A percentile compares a stretch with the other conserved stretches of the same genome.
Evolutionary conservation across 1,139 yeast species (phyloP).

Genomic region (Blastobotrys raffinosifermentans): DNA sequence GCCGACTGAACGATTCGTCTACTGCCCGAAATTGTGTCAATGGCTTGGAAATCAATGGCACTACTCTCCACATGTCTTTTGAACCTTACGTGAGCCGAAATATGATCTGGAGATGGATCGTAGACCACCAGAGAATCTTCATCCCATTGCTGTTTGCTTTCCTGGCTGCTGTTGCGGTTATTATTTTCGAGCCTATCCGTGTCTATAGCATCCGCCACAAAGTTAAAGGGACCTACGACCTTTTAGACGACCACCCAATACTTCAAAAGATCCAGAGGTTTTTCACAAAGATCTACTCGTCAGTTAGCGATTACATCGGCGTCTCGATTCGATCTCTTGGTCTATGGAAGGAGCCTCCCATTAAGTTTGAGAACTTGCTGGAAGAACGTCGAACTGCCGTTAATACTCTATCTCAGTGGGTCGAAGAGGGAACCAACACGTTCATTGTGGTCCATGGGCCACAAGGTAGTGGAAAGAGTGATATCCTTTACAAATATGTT

Average conservation of each 20-base stretch:
- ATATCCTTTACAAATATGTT: constrained; percentile 66
- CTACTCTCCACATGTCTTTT: constrained; percentile 69
- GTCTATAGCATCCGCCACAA: constrained; percentile 72
- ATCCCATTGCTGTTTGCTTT: constrained; percentile 60
- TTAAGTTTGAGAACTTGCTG: constrained; percentile 48
- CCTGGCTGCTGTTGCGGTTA: constrained; percentile 71
- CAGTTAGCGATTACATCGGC: constrained; percentile 27
- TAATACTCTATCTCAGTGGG: constrained; percentile 67
- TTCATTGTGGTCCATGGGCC: constrained; percentile 91
- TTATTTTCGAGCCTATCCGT: constrained; percentile 89
- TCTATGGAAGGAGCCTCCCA: constrained; percentile 23
- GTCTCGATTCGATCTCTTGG: constrained; percentile 27
- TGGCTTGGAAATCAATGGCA: constrained; percentile 48
- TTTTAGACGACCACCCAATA: constrained; percentile 12
- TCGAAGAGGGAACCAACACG: constrained; percentile 72
- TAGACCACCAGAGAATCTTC: constrained; percentile 77
- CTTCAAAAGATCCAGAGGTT: constrained; percentile 25
- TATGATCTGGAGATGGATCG: constrained; percentile 45
- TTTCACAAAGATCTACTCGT: constrained; percentile 1
- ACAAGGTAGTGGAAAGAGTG: constrained; percentile 87
- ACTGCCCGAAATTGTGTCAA: constrained; percentile 89
- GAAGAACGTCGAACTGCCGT: constrained; percentile 63
- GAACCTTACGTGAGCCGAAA: constrained; percentile 50
- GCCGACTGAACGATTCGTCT: constrained; percentile 60
- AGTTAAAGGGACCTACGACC: constrained; percentile 34